Base-by-base conservation (phyloP, 805 yeast genomes). In the Yarrowia sp. region DNA sequence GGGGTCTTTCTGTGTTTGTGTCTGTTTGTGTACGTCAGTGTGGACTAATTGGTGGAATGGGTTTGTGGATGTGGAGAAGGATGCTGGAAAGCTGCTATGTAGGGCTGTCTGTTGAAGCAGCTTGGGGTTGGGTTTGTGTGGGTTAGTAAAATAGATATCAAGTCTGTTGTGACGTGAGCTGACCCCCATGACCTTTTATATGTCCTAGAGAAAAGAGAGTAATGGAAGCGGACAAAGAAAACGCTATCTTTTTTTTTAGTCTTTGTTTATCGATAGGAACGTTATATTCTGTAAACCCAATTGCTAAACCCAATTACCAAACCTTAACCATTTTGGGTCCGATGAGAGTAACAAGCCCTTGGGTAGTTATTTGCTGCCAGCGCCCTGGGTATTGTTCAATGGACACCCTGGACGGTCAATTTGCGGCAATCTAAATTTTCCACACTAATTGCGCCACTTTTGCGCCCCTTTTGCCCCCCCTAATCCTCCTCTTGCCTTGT, bases 101-200 rank as follows among this genome's bases (percentile, higher is more conserved):
- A 38, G 16, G n/a, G 61, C 61, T 52, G 61, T 52, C 61, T 52
- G 61, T 52, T 52, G 61, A 52, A 52, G 61, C 35, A 52, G 61
- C 61, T 51, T 35, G 33, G 3, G 11, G 17, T n/a, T 33, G 32
- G 24, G 41, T 46, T 46, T 30, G 61, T 52, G 28, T 24, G 17
- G 24, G 22, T 16, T 17, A 17, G 24, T 17, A n/a, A 17, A 14
- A 8, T n/a, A n/a, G 33, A 26, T 26, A 26, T 36, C 40, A 19
- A 35, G 35, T 4, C 30, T 9, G 14, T 10, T 22, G 3, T 52
- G 46, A 36, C 44, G 24, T n/a, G n/a, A 17, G 61, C 61, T 33
- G 56, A 22, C 61, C 61, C 61, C 61, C 61, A 52, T 52, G 61
- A 52, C 61, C 61, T 52, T 52, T 52, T 52, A 52, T 52, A 52